Percentiles rank a stretch among this genome's conserved stretches.
Conservation (phyloP, 192 early-diverging fungal genomes). For the Entophlyctis luteolus region DNA sequence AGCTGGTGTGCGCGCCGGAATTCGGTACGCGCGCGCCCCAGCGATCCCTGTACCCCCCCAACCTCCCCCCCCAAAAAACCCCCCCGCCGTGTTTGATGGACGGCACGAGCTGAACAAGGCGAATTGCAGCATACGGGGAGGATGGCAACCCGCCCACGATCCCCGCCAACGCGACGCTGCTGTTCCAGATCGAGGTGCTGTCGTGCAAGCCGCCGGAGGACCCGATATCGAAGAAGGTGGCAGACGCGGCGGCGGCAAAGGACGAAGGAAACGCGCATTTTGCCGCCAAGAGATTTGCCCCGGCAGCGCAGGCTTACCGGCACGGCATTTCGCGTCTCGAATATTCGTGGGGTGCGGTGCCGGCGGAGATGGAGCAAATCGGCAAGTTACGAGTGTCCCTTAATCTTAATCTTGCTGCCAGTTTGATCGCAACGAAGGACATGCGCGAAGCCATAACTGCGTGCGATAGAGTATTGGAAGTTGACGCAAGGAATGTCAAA, state of each 20-base stretch:
- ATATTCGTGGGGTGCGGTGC: slow-evolving; percentile 30
- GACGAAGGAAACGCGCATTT: slow-evolving; percentile 24
- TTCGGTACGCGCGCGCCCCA: slow-evolving; percentile 40
- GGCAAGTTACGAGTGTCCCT: slow-evolving; percentile 16
- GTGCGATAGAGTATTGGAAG: slow-evolving; percentile 23
- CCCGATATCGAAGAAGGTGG: slow-evolving; percentile 22
- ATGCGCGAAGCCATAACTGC: slow-evolving; percentile 17
- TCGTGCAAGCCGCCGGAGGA: slow-evolving; percentile 26
- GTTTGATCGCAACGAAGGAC: slow-evolving; percentile 23
- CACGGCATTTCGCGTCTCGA: slow-evolving; percentile 19
- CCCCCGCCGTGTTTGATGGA: too few species aligned
- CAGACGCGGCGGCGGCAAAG: slow-evolving; percentile 15
- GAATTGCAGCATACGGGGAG: slow-evolving; percentile 55
- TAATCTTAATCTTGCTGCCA: slow-evolving; percentile 31
- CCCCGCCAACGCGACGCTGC: slow-evolving; percentile 60
- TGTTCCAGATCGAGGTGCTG: slow-evolving; percentile 52
- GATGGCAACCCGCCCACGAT: slow-evolving; percentile 58
- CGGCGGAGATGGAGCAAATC: slow-evolving; percentile 16
- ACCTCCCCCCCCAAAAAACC: too few species aligned
- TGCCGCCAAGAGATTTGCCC: neutral
- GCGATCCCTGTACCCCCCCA: too few species aligned
- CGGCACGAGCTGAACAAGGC: too few species aligned
- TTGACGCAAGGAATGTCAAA: slow-evolving; percentile 22
- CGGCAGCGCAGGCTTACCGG: slow-evolving; percentile 10
- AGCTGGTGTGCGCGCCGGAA: slow-evolving; percentile 57